Base-by-base conservation (phyloP, 495 filamentous ascomycete genomes). In the Bathelium albidoporum region DNA sequence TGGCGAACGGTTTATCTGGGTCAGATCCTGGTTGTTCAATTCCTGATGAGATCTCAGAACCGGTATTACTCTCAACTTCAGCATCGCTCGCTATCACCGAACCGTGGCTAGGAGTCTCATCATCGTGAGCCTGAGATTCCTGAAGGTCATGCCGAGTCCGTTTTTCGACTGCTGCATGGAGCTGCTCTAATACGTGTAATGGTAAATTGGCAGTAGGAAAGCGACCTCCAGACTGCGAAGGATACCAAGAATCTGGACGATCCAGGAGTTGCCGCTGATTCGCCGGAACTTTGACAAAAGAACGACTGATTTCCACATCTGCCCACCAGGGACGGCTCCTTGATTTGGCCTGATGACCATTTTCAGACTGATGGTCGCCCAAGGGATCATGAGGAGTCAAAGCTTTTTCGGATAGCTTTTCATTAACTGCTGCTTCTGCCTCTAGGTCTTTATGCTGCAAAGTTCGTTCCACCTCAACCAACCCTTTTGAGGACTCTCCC, bases 261-360 rank as follows among this genome's bases (percentile, higher is more conserved):
- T 82, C 77, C 2, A 95, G 71, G 20, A 91, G 70, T 22, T 75
- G 68, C 58, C 74, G 73, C 69, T 95, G 90, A 18, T 83, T 80
- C 36, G 73, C 78, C 5, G 83, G 81, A 53, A 91, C 83, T 34
- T 64, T 75, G 29, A 84, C 72, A 66, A 86, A 79, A 55, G 70
- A 70, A 24, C 66, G 70, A 26, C 73, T 72, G 53, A 86, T 78
- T 43, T 69, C 72, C 78, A 72, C 44, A 75, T 70, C 61, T 71
- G 62, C 64, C 55, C 32, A 59, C 34, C 32, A 24, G 26, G 39
- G 43, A 58, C 22, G 14, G 28, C 39, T 20, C 44, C 18, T 26
- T 24, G 26, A 29, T 14, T 53, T 53, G 12, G 1, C 22, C 32
- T 10, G 32, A 24, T 36, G 29, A 53, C 24, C 58, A 3, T 36